Evolutionary conservation across 108 stramenopile genomes (phyloP).

Genomic region (Cyclotella kingstonii): DNA sequence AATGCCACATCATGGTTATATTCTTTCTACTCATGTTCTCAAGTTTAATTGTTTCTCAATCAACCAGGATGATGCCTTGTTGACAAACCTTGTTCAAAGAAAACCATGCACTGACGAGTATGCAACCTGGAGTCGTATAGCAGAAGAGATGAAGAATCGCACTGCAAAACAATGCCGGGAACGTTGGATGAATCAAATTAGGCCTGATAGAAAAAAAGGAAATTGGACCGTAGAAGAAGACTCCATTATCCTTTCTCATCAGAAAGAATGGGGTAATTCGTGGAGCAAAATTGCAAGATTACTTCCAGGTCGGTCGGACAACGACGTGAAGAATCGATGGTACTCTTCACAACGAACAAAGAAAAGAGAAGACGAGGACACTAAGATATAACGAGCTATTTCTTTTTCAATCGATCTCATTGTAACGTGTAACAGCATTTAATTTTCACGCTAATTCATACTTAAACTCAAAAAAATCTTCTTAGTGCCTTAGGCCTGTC

Average conservation of each 20-base stretch:
- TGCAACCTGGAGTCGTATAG: neutral
- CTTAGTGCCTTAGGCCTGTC: constrained; percentile 49
- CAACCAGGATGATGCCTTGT: constrained; percentile 6
- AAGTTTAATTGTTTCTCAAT: too few relatives aligned
- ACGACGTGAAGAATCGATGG: constrained; percentile 3
- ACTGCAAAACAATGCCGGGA: constrained; percentile 23
- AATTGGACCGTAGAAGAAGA: constrained; percentile 2
- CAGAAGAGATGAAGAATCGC: constrained; percentile 1
- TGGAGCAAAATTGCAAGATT: neutral
- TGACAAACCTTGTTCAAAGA: constrained; percentile 5
- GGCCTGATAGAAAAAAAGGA: neutral
- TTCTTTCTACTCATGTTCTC: neutral
- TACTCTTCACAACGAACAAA: too few relatives aligned
- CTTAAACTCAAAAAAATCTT: constrained; percentile 47
- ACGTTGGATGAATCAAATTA: neutral
- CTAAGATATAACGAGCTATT: too few relatives aligned
- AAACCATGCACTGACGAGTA: neutral
- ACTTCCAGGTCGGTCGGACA: constrained; percentile 2
- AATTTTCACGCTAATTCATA: too few relatives aligned
- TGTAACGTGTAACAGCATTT: too few relatives aligned
- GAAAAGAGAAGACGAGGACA: too few relatives aligned
- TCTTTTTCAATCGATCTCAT: too few relatives aligned
- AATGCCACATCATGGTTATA: neutral
- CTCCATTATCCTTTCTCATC: neutral
- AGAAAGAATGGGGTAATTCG: constrained; percentile 1